Conservation (phyloP, 2,329 filamentous ascomycete genomes). For the Aspergillus tubingensis region DNA sequence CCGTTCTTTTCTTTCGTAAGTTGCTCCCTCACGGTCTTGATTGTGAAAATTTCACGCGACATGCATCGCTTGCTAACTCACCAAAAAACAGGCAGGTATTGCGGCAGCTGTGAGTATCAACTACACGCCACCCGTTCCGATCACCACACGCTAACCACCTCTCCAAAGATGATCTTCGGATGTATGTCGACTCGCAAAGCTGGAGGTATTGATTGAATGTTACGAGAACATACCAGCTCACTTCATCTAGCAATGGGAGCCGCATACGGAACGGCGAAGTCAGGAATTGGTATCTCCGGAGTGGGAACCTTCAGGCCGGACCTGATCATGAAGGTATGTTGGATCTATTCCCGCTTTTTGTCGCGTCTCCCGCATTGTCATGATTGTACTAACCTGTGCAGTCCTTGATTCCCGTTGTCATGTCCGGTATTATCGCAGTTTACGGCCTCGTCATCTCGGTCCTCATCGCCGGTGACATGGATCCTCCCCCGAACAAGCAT, state of each 20-base stretch:
- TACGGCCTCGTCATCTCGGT: slow-evolving; percentile 97
- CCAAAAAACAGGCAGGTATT: slow-evolving; percentile 46
- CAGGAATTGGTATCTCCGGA: slow-evolving; percentile 67
- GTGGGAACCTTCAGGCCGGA: slow-evolving; percentile 67
- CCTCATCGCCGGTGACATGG: slow-evolving; percentile 88
- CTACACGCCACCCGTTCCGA: background rate
- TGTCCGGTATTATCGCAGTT: slow-evolving; percentile 98
- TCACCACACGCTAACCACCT: slow-evolving; percentile 25
- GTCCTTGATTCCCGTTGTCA: slow-evolving; percentile 64
- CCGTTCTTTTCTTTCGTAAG: slow-evolving; percentile 69
- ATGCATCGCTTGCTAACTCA: slow-evolving; percentile 27
- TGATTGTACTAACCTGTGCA: slow-evolving; percentile 25
- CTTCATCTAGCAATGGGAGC: slow-evolving; percentile 59
- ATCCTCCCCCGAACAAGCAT: slow-evolving; percentile 64
- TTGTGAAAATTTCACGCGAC: background rate
- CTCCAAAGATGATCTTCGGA: slow-evolving; percentile 53
- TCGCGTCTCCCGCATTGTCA: background rate
- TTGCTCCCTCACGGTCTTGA: slow-evolving; percentile 20
- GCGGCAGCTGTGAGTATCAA: slow-evolving; percentile 49
- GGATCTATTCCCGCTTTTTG: background rate
- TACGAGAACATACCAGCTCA: slow-evolving; percentile 20
- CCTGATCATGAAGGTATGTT: slow-evolving; percentile 66
- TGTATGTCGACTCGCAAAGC: slow-evolving; percentile 40
- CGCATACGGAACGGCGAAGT: slow-evolving; percentile 69
- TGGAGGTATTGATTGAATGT: slow-evolving; percentile 11